Evolutionary conservation across 306 rosid species (phyloP).

Genomic region (Prunus armeniaca): DNA sequence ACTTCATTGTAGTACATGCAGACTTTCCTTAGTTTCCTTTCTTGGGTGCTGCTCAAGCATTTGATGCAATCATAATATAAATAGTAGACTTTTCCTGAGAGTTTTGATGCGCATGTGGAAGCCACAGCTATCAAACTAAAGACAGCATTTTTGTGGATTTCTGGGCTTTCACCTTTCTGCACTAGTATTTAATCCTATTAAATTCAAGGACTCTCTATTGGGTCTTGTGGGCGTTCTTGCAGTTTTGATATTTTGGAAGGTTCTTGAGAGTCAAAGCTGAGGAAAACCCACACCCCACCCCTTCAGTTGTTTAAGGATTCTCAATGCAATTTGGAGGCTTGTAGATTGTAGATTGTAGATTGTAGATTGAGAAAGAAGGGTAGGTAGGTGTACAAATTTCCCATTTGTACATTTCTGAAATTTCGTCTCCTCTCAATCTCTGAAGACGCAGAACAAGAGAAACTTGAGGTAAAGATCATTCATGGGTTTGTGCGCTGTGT

Average conservation of each 20-base stretch:
- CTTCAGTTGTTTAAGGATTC: not conserved
- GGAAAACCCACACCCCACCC: not conserved
- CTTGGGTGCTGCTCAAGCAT: not conserved
- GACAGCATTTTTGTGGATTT: not conserved
- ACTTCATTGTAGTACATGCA: conserved; percentile 19
- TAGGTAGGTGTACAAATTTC: not conserved
- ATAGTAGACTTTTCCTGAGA: not conserved
- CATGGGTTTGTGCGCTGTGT: not conserved
- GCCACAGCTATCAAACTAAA: not conserved
- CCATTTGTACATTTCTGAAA: conserved; percentile 18
- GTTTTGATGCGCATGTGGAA: not conserved
- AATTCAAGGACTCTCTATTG: not conserved
- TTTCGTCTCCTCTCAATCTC: not conserved
- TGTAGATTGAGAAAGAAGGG: not conserved
- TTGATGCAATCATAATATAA: not conserved
- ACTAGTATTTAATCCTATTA: not conserved
- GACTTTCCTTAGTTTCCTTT: not conserved
- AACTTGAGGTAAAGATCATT: conserved; percentile 26
- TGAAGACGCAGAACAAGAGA: not conserved
- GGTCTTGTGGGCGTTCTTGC: not conserved
- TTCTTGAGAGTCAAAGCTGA: conserved; percentile 16
- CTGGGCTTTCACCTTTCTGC: conserved; percentile 16
- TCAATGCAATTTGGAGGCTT: conserved; percentile 3
- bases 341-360: not conserved
- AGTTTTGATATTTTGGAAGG: not conserved